Conservation (phyloP, 2,329 filamentous ascomycete genomes). For the Pyricularia grisea region DNA sequence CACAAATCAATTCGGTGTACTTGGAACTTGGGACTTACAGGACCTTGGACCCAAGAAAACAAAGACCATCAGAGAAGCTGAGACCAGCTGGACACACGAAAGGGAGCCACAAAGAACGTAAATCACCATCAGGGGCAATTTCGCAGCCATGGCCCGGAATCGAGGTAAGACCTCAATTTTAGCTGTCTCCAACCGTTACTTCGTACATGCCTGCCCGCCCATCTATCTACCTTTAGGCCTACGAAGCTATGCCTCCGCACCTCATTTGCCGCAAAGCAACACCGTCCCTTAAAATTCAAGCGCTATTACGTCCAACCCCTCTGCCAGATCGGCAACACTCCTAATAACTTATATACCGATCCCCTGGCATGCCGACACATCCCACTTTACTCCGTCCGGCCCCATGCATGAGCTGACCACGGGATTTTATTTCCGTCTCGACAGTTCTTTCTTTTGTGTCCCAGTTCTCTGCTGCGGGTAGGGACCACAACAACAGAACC, state of each 20-base stretch:
- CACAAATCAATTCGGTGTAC: not conserved
- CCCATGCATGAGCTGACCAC: not conserved
- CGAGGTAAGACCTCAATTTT: not conserved
- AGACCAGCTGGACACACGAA: not conserved
- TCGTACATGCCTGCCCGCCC: not conserved
- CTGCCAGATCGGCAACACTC: not conserved
- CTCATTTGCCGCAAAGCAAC: not conserved
- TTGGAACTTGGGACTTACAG: not conserved
- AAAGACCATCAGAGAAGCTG: not conserved
- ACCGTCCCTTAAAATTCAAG: not conserved
- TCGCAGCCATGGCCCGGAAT: not conserved
- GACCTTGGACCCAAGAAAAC: not conserved
- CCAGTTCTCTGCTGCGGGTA: conserved; percentile 49
- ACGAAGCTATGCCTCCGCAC: not conserved
- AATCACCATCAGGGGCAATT: conserved; percentile 1
- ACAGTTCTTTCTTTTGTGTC: conserved; percentile 84
- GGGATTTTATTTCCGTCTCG: not conserved
- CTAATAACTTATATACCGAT: not conserved
- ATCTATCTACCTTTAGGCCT: not conserved
- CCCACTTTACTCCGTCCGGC: not conserved
- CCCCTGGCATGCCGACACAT: not conserved
- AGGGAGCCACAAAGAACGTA: not conserved
- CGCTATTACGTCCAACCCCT: not conserved
- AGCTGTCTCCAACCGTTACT: not conserved
- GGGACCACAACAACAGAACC: conserved; percentile 24